Evolutionary conservation across 345 rosid genomes (phyloP), one percentile per base, ranked within the genome.

Genomic region (Clarkia xantiana): DNA sequence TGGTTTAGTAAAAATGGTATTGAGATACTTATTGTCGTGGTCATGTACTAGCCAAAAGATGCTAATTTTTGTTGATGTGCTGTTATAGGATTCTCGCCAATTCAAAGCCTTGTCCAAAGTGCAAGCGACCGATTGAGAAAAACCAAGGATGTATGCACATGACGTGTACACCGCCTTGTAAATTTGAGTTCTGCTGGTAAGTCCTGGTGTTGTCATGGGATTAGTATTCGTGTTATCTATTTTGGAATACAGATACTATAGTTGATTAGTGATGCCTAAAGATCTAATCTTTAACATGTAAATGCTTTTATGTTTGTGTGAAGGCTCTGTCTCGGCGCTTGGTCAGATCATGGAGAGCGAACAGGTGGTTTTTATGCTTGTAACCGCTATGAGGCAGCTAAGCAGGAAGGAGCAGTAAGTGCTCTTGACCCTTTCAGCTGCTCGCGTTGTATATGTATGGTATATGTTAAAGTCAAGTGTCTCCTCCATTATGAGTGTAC

Each of bases 141-240:
- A 79, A 82, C 64, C 91, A 82, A 60, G 86, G 91, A 19, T 86
- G 95, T 70, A 86, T 82, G 93, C 95, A 86, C 61, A 80, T 86
- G 63, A 69, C 66, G 25, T 69, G 74, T 63, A 82, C 80, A 10
- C 96, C 94, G 5, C 98, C 98, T 63, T 91, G 98, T 71, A 91
- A 86, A 84, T 91, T 81, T 78, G 98, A 91, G 58, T 93, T 93
- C 75, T 93, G 99, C 70, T 93, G 98, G 98, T 84, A 67, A 72
- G 79, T 48, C 25, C 51, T 57, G 41, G 18, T 45, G 18, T 22
- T 49, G 6, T 40, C 39, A 36, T 14, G 1, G 14, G 11, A 10
- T 8, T 45, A 17, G 9, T 29, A 29, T 29, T 54, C 15, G 18
- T 40, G 19, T 45, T 22, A 44, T 34, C 8, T 46, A 45, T 39